A percentile compares a stretch with the other conserved stretches of the same genome.
Conservation (phyloP, 2,329 filamentous ascomycete species). For the Rhynchosporium agropyri region DNA sequence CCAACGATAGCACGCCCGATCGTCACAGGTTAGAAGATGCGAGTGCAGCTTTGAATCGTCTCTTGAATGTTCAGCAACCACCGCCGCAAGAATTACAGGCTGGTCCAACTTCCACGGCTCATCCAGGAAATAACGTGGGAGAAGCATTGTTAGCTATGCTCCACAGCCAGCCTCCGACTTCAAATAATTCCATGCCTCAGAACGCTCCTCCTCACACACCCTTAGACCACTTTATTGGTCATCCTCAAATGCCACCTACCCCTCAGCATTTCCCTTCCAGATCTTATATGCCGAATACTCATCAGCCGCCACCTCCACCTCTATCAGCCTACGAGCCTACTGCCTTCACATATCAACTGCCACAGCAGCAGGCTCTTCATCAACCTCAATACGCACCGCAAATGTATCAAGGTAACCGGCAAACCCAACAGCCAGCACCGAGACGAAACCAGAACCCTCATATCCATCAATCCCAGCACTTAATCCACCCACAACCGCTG, state of each 20-base stretch:
- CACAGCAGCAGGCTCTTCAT: conserved; percentile 19
- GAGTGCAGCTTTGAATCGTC: conserved; percentile 52
- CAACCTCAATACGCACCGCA: conserved; percentile 18
- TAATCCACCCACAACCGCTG: conserved; percentile 43
- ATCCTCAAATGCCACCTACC: conserved; percentile 56
- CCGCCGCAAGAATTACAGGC: conserved; percentile 53
- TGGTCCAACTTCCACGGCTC: conserved; percentile 21
- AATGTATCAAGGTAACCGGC: conserved; percentile 21
- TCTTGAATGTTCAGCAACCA: conserved; percentile 58
- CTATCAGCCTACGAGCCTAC: conserved; percentile 50
- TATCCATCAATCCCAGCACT: conserved; percentile 40
- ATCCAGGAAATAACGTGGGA: conserved; percentile 41
- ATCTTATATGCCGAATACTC: conserved; percentile 46
- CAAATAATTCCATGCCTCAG: conserved; percentile 24
- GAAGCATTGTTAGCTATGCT: conserved; percentile 60
- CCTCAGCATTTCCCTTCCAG: conserved; percentile 61
- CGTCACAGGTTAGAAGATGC: conserved; percentile 53
- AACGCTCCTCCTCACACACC: conserved; percentile 52
- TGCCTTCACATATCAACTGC: conserved; percentile 36
- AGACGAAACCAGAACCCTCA: conserved; percentile 35
- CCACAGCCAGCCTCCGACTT: conserved; percentile 35
- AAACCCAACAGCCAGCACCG: conserved; percentile 20
- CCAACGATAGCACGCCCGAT: conserved; percentile 26
- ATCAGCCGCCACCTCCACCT: conserved; percentile 51
- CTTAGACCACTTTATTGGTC: conserved; percentile 54